These are phyloP conservation scores for Cystobasidium slooffiae DNA, from an alignment of 1,284 basidiomycete genomes.

Conservation along the genomic window DNA sequence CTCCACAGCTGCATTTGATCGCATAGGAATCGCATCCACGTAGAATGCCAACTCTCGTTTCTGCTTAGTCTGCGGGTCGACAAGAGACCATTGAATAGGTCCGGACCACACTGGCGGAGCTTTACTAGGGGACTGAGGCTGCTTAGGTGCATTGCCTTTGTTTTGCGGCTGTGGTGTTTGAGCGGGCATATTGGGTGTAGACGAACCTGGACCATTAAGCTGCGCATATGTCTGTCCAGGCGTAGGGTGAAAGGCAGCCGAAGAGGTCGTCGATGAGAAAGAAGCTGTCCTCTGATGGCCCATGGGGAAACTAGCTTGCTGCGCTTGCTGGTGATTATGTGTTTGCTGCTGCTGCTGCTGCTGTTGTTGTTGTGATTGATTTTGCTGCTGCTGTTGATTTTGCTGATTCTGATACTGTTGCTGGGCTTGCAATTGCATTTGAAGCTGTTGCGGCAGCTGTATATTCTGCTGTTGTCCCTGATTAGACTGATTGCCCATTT, in stretches of 20 bases:
- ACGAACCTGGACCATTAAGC: neutral
- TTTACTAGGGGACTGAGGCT: neutral
- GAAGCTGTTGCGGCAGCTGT: neutral
- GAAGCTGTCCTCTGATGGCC: slow-evolving; percentile 18
- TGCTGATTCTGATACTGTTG: neutral
- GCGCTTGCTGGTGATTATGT: neutral
- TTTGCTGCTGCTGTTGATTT: slow-evolving; percentile 10
- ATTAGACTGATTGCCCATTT: no score
- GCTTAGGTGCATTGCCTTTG: neutral
- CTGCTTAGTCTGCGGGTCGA: slow-evolving; percentile 36
- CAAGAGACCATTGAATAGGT: slow-evolving; percentile 33
- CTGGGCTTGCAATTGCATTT: neutral
- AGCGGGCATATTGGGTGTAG: neutral
- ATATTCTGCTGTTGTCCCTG: neutral
- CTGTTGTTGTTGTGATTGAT: neutral
- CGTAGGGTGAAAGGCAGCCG: neutral
- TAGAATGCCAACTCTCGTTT: slow-evolving; percentile 39
- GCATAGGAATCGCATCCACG: slow-evolving; percentile 39
- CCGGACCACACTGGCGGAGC: slow-evolving; percentile 22
- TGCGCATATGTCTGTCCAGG: neutral
- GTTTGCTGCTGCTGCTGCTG: neutral
- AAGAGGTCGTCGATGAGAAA: slow-evolving; percentile 7
- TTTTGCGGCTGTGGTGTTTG: slow-evolving; percentile 3
- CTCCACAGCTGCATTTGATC: slow-evolving; percentile 33
- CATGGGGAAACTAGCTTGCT: neutral